phyloP scores from a whole-genome alignment of 2,329 filamentous ascomycete species.

The Cladosporium sp. region DNA sequence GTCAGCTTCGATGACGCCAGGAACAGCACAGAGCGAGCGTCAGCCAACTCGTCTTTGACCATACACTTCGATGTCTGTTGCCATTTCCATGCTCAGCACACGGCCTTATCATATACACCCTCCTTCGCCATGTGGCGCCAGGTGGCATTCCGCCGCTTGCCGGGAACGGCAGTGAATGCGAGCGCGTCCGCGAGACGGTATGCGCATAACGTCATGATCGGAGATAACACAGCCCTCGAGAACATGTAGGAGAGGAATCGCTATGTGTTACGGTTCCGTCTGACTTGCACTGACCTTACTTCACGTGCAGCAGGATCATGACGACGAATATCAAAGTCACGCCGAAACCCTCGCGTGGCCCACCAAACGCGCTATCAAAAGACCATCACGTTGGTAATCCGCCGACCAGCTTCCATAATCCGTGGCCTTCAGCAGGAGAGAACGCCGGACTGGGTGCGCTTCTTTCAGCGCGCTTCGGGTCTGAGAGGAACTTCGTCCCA shows the following conservation, averaged over 20 bases:
- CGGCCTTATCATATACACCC: background rate
- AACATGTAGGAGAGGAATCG: background rate
- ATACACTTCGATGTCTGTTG: no score
- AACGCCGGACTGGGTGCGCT: constrained; percentile 30
- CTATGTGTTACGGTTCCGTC: background rate
- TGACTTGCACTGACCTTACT: background rate
- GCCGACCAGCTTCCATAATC: constrained; percentile 50
- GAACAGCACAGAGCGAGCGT: background rate
- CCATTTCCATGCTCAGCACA: no score
- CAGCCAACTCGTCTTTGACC: background rate
- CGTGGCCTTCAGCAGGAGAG: constrained; percentile 48
- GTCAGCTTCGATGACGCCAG: background rate
- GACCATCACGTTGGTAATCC: constrained; percentile 47
- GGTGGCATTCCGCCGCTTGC: background rate
- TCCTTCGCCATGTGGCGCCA: background rate
- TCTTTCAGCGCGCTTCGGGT: constrained; percentile 41
- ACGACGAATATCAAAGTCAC: constrained; percentile 4
- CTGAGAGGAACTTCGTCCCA: constrained; percentile 47
- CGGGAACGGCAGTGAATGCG: background rate
- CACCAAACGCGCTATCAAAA: constrained; percentile 16
- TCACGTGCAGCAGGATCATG: background rate
- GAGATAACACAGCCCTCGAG: background rate
- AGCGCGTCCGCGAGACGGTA: background rate
- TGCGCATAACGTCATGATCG: constrained; percentile 14
- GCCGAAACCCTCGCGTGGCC: background rate